These are phyloP conservation scores for Abrus pulchellus DNA, from an alignment of 306 rosid species.

Conservation along the genomic window DNA sequence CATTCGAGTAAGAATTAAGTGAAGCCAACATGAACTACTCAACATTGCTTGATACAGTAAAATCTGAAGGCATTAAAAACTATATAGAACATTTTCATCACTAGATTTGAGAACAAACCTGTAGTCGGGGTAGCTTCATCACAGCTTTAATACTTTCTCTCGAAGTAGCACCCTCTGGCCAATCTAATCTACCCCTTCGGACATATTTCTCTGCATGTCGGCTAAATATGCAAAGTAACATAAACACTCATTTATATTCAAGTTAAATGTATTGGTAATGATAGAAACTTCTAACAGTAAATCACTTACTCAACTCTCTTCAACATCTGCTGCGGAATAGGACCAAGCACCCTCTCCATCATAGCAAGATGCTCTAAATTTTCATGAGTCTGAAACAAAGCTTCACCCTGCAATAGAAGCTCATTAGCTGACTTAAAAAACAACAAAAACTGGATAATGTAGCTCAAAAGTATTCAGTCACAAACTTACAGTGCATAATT, in stretches of 20 bases:
- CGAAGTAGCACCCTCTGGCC: slow-evolving; percentile 92
- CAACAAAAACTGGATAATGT: background rate
- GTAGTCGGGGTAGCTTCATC: slow-evolving; percentile 82
- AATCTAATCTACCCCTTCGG: slow-evolving; percentile 84
- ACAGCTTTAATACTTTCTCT: slow-evolving; percentile 95
- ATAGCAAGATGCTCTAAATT: slow-evolving; percentile 95
- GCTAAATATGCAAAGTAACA: slow-evolving; percentile 48
- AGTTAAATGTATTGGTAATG: too few relatives aligned
- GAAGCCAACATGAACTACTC: background rate
- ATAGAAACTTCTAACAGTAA: background rate
- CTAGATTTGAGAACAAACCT: slow-evolving; percentile 56
- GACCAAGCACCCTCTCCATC: slow-evolving; percentile 97
- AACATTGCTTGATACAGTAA: background rate
- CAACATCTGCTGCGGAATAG: slow-evolving; percentile 71
- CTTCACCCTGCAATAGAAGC: slow-evolving; percentile 75
- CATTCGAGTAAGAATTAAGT: background rate
- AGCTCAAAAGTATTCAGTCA: background rate
- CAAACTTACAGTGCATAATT: slow-evolving; percentile 79
- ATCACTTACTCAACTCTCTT: slow-evolving; percentile 81
- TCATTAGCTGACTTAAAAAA: too few relatives aligned
- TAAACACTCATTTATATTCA: background rate
- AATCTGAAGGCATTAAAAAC: background rate
- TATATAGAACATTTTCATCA: too few relatives aligned
- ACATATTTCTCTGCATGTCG: slow-evolving; percentile 92
- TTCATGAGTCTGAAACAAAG: slow-evolving; percentile 95